Evolutionary conservation across 768 basidiomycete genomes (phyloP), one percentile per base, ranked within the genome.

Genomic region (Multifurca ochricompacta): DNA sequence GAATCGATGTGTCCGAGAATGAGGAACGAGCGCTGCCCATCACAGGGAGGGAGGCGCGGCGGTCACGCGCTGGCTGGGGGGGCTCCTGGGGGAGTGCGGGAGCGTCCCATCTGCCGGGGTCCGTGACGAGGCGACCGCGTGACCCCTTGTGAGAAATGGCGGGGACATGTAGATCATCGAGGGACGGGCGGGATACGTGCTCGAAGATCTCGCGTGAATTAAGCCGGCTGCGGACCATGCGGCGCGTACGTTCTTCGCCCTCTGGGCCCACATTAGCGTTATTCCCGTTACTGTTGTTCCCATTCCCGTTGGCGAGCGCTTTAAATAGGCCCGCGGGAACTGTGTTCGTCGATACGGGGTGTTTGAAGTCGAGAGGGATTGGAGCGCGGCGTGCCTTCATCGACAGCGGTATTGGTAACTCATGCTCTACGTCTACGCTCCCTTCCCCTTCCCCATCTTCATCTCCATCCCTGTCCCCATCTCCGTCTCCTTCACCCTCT

Each of bases 301-400:
- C 28, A 40, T 36, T 28, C 18, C 56, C 62, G 48, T 70, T 77
- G 25, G 77, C 81, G 46, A 89, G 73, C 10, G 87, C 85, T 70
- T 91, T 91, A 77, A 92, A 92, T 52, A 91, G 64, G 2, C 87
- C 87, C 31, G 90, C 90, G 18, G 90, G 90, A 8, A 91, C 83
- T 6, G 86, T 91, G 62, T 87, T 89, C 31, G 73, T 80, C 14
- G 77, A 77, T 11, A 75, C 67, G 16, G 81, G 75, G 54, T 80
- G 80, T 63, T 74, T 81, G 72, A 90, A 92, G 66, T 91, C 87
- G n/a, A 80, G 65, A 14, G 87, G 87, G 53, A 89, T 82, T 9
- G 87, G 89, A 6, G 87, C 80, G 40, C 85, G 83, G 65, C 80
- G 85, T 32, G 74, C 62, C 59, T 73, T 76, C 27, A 62, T 61